Evolutionary conservation across 306 rosid genomes (phyloP).

Genomic region (Casuarina glauca): DNA sequence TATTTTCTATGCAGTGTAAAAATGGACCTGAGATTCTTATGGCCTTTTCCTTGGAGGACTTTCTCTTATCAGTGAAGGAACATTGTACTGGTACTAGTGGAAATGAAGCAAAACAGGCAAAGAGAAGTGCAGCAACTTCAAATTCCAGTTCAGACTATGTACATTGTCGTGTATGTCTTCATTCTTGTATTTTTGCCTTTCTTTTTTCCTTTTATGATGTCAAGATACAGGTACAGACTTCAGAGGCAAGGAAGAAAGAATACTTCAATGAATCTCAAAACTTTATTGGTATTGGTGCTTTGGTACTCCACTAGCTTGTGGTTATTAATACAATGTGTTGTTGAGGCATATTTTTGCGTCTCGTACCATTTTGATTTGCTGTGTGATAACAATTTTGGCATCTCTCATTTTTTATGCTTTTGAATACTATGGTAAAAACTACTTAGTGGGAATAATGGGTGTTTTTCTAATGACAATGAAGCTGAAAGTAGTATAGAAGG

Average conservation of each 20-base stretch:
- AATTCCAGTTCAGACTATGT: slow-evolving; percentile 41
- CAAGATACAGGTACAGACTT: slow-evolving; percentile 13
- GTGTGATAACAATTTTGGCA: not conserved
- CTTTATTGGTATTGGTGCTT: slow-evolving; percentile 4
- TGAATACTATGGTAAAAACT: not conserved
- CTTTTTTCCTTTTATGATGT: slow-evolving; percentile 14
- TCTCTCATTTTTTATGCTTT: not conserved
- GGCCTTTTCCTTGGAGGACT: slow-evolving; percentile 56
- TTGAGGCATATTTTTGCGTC: not conserved
- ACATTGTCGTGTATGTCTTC: slow-evolving; percentile 59
- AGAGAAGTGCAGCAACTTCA: slow-evolving; percentile 47
- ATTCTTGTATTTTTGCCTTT: slow-evolving; percentile 20
- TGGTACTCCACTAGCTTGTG: not conserved
- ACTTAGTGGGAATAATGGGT: not conserved
- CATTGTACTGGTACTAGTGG: slow-evolving; percentile 31
- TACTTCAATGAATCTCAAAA: not conserved
- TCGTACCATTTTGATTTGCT: not conserved
- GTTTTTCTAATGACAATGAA: not conserved
- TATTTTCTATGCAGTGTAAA: slow-evolving; percentile 52
- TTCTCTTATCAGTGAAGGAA: slow-evolving; percentile 45
- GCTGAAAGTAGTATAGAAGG: not conserved
- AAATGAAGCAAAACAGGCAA: slow-evolving; percentile 44
- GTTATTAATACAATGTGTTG: slow-evolving; percentile 5
- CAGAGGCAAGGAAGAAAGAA: slow-evolving; percentile 4
- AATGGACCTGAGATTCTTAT: slow-evolving; percentile 41